Conservation (phyloP, 176 grass and related monocot genomes). For the Bonia amplexicaulis region DNA sequence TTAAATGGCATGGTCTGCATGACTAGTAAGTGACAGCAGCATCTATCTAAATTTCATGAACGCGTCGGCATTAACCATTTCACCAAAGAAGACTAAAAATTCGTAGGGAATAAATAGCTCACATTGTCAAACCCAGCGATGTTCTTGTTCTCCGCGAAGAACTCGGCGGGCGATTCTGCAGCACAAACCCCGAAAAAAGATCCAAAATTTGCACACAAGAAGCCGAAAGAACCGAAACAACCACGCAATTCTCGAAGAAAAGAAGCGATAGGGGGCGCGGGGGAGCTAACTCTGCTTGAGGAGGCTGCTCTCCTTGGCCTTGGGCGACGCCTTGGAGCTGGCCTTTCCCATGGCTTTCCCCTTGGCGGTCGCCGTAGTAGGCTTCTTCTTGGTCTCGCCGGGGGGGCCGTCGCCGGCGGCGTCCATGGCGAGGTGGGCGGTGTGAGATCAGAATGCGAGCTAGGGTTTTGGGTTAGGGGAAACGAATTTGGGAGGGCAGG, state of each 20-base stretch:
- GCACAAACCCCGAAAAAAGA: constrained; percentile 1
- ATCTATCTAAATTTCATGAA: not conserved
- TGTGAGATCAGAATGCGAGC: not conserved
- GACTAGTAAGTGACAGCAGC: not conserved
- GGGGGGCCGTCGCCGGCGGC: not conserved
- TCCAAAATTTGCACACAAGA: not conserved
- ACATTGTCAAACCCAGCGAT: constrained; percentile 97
- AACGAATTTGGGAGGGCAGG: not conserved
- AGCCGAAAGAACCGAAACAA: not conserved
- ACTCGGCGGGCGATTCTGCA: constrained; percentile 92
- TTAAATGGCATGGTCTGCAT: not conserved
- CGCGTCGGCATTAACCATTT: not conserved
- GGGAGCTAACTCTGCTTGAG: constrained; percentile 76
- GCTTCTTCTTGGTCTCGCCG: constrained; percentile 27
- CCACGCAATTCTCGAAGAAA: not conserved
- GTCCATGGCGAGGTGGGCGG: constrained; percentile 28
- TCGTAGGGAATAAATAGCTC: constrained; percentile 18
- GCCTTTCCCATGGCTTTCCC: constrained; percentile 33
- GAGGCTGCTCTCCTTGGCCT: constrained; percentile 63
- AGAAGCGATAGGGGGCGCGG: not conserved
- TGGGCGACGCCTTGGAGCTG: constrained; percentile 15
- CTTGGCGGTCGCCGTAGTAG: not conserved
- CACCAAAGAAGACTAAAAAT: not conserved
- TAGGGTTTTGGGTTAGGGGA: constrained; percentile 32
- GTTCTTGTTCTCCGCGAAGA: constrained; percentile 97